Evolutionary conservation across 441 rosid genomes (phyloP).

Genomic region (Populus tomentosa): DNA sequence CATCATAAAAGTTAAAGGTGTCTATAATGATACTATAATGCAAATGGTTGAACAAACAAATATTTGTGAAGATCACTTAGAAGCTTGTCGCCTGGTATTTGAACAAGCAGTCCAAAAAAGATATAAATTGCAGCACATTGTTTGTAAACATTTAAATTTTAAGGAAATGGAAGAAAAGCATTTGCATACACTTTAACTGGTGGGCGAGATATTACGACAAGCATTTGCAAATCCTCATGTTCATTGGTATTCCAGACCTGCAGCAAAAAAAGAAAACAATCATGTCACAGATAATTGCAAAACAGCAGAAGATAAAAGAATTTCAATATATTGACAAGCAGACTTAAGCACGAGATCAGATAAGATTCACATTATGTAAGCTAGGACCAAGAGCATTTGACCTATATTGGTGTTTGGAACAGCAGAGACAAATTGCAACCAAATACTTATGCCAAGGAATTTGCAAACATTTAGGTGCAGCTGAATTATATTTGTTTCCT

Average conservation of each 20-base stretch:
- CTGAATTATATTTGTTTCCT: neutral
- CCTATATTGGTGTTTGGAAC: neutral
- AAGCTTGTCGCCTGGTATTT: too few species aligned
- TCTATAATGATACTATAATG: too few species aligned
- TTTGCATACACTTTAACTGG: conserved; percentile 9
- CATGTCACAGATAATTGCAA: neutral
- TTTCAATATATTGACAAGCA: neutral
- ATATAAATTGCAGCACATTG: neutral
- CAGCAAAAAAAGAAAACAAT: conserved; percentile 13
- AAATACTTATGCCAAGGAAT: neutral
- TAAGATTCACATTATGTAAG: neutral
- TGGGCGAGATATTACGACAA: conserved; percentile 28
- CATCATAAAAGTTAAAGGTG: too few species aligned
- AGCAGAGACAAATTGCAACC: neutral
- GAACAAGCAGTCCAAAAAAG: neutral
- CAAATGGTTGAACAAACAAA: too few species aligned
- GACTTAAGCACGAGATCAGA: neutral
- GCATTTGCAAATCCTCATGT: conserved; percentile 70
- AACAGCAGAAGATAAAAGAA: neutral
- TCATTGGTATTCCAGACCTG: conserved; percentile 77
- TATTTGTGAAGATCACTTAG: too few species aligned
- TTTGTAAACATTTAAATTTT: neutral
- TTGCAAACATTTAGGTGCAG: neutral
- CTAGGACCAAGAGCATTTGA: neutral
- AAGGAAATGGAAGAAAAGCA: conserved; percentile 9